A percentile compares a stretch with the other conserved stretches of the same genome.
Conservation (phyloP, 768 basidiomycete species). For the Hebeloma cylindrosporum region DNA sequence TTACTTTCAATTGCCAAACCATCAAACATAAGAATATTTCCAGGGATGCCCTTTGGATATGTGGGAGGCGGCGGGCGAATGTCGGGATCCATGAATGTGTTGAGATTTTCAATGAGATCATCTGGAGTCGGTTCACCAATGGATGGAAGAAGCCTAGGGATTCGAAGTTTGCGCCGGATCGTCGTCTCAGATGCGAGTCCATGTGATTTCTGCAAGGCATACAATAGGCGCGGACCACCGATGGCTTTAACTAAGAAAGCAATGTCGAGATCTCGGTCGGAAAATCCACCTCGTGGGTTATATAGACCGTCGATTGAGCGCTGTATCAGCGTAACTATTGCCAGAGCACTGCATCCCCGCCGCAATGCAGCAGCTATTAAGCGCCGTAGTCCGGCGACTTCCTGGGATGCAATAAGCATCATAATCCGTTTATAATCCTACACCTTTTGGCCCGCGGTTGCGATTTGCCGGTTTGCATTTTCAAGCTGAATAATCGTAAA, state of each 20-base stretch:
- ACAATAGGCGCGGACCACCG: slow-evolving; percentile 21
- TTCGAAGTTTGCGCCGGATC: slow-evolving; percentile 4
- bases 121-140: slow-evolving; percentile 10
- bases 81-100: slow-evolving; percentile 8
- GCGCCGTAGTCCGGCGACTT: slow-evolving; percentile 5
- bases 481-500: slow-evolving; percentile 2
- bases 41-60: slow-evolving; percentile 11
- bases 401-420: slow-evolving; percentile 11
- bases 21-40: slow-evolving; percentile 23
- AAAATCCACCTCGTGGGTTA: slow-evolving; percentile 1
- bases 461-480: neutral
- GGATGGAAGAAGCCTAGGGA: slow-evolving; percentile 18
- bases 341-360: neutral
- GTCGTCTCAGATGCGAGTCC: slow-evolving; percentile 22
- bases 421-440: slow-evolving; percentile 11
- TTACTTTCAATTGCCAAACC: slow-evolving; percentile 26
- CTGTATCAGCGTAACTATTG: neutral
- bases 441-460: neutral
- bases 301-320: slow-evolving; percentile 2
- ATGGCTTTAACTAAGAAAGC: slow-evolving; percentile 7
- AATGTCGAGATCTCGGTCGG: slow-evolving; percentile 5
- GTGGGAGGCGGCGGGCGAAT: slow-evolving; percentile 6
- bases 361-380: slow-evolving; percentile 1
- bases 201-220: slow-evolving; percentile 19
- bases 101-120: slow-evolving; percentile 20